Percentiles rank a stretch among this genome's conserved stretches.
Evolutionary conservation across 1,284 basidiomycete genomes (phyloP).

Genomic region (Naganishia liquefaciens): DNA sequence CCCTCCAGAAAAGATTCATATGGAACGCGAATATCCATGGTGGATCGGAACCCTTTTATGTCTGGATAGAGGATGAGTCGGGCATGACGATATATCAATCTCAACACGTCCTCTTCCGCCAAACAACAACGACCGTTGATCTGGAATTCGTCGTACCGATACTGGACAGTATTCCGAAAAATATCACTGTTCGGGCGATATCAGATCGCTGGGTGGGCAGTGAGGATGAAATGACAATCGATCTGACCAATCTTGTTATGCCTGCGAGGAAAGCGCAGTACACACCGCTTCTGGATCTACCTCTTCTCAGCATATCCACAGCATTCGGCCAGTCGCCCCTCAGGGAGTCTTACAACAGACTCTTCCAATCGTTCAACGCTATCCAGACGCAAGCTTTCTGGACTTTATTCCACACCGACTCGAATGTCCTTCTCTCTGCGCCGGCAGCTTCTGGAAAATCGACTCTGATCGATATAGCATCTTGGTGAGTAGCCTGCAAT

Average conservation of each 20-base stretch:
- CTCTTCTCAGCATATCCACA: constrained; percentile 66
- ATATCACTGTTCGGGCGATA: constrained; percentile 69
- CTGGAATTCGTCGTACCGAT: constrained; percentile 82
- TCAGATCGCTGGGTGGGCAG: constrained; percentile 95
- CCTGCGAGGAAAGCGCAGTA: constrained; percentile 67
- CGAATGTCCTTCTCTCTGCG: constrained; percentile 76
- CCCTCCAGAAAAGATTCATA: constrained; percentile 69
- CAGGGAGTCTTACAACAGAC: constrained; percentile 57
- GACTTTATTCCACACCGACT: constrained; percentile 69
- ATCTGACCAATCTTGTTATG: constrained; percentile 73
- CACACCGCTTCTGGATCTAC: constrained; percentile 74
- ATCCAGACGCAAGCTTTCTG: constrained; percentile 91
- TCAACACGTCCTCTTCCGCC: constrained; percentile 69
- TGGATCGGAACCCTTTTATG: constrained; percentile 81
- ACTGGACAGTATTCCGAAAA: constrained; percentile 58
- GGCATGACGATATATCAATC: constrained; percentile 81
- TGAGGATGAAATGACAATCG: constrained; percentile 69
- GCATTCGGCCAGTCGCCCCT: constrained; percentile 60
- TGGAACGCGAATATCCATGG: constrained; percentile 83
- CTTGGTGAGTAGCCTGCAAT: constrained; percentile 61
- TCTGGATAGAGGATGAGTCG: constrained; percentile 91
- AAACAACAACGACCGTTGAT: constrained; percentile 63
- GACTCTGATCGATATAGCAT: constrained; percentile 66
- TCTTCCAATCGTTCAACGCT: constrained; percentile 68
- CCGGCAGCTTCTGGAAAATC: constrained; percentile 83